Evolutionary conservation across 176 grass and related monocot species (phyloP).

Genomic region (Oryza meridionalis): DNA sequence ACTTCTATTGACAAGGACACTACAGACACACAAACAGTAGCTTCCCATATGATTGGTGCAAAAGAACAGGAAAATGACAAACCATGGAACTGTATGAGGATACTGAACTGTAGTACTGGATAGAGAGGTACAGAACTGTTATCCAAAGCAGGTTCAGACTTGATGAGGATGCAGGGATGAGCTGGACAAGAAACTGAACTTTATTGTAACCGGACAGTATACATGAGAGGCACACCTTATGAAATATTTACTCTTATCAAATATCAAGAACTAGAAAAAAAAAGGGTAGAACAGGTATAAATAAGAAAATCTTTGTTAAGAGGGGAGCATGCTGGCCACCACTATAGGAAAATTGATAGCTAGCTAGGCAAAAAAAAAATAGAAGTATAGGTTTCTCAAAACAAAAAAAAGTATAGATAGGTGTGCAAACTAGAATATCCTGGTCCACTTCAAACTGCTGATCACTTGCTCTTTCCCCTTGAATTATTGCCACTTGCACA

Average conservation of each 20-base stretch:
- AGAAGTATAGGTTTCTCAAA: conserved; percentile 10
- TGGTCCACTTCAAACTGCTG: conserved; percentile 47
- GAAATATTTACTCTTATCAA: conserved; percentile 14
- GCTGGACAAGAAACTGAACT: conserved; percentile 43
- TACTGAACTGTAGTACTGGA: conserved; percentile 33
- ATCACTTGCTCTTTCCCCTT: conserved; percentile 51
- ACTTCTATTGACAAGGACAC: conserved; percentile 18
- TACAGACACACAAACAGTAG: conserved; percentile 10
- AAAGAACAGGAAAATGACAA: conserved; percentile 23
- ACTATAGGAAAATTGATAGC: conserved; percentile 30
- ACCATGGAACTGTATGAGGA: neutral
- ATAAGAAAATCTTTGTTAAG: too few species aligned
- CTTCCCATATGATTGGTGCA: neutral
- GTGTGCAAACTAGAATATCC: conserved; percentile 55
- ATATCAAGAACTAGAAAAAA: conserved; percentile 49
- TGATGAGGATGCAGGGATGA: conserved; percentile 43
- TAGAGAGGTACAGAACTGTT: conserved; percentile 36
- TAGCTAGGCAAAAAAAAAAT: conserved; percentile 3
- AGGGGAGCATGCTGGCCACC: conserved; percentile 37
- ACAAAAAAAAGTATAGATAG: conserved; percentile 27
- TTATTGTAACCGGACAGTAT: conserved; percentile 35
- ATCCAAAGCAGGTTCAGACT: conserved; percentile 34
- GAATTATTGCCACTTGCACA: conserved; percentile 70
- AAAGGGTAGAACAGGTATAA: too few species aligned
- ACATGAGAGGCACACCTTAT: conserved; percentile 39